These are phyloP conservation scores for Eruca vesicaria DNA, from an alignment of 441 rosid genomes.

Conservation along the genomic window DNA sequence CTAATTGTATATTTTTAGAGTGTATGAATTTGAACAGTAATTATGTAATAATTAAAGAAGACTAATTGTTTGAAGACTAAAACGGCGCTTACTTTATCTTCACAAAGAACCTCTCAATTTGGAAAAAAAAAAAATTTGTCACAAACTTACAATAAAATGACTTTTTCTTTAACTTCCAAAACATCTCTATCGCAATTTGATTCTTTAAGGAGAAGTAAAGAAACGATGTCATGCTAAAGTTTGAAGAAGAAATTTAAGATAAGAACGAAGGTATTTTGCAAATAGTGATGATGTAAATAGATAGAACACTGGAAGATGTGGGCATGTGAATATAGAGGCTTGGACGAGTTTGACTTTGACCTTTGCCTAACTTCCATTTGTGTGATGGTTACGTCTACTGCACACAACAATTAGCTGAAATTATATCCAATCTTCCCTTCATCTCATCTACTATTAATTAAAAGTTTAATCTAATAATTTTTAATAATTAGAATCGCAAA, in stretches of 20 bases:
- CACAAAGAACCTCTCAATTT: background rate
- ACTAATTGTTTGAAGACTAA: background rate
- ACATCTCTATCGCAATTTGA: background rate
- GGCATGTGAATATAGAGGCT: constrained; percentile 5
- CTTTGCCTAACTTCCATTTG: constrained; percentile 31
- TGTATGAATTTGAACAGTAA: background rate
- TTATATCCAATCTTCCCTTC: constrained; percentile 26
- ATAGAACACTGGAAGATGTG: background rate
- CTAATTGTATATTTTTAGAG: background rate
- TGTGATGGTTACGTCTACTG: constrained; percentile 22
- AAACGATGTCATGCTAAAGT: background rate
- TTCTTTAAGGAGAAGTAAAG: background rate
- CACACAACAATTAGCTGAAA: constrained; percentile 18
- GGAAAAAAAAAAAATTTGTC: background rate
- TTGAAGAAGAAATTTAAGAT: background rate
- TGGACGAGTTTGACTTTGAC: constrained; percentile 34
- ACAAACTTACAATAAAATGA: background rate
- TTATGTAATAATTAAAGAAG: background rate
- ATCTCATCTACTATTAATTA: background rate
- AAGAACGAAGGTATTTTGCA: constrained; percentile 9
- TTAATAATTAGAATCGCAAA: background rate
- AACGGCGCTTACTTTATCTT: constrained; percentile 5
- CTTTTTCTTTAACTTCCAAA: background rate
- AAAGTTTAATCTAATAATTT: background rate
- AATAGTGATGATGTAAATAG: background rate